Evolutionary conservation across 2,329 filamentous ascomycete genomes (phyloP).

Genomic region (Beauveria scarabaeidicola): DNA sequence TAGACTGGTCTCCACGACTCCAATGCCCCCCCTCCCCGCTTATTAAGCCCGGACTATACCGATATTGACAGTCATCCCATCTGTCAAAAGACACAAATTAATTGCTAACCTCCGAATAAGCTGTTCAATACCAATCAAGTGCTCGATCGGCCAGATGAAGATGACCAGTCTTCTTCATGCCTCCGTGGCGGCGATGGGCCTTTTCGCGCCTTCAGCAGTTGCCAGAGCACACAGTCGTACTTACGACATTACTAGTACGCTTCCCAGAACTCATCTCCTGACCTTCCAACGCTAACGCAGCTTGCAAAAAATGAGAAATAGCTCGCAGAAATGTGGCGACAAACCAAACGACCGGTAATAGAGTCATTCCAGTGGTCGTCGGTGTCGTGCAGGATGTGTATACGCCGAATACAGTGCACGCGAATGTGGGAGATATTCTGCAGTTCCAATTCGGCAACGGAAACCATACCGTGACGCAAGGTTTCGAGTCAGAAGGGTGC

Average conservation of each 20-base stretch:
- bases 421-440: conserved; percentile 29
- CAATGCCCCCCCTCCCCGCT: background rate
- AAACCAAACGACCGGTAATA: conserved; percentile 9
- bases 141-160: background rate
- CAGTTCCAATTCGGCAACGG: conserved; percentile 35
- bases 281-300: background rate
- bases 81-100: background rate
- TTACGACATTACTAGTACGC: background rate
- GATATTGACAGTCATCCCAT: background rate
- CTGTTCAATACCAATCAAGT: no score
- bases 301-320: background rate
- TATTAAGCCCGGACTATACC: background rate
- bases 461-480: conserved; percentile 37
- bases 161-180: background rate
- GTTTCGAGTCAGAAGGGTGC: conserved; percentile 26
- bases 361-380: conserved; percentile 26
- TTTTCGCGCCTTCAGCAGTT: background rate
- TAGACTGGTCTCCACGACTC: background rate
- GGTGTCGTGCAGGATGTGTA: conserved; percentile 29
- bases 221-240: background rate
- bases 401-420: conserved; percentile 27
- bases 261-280: background rate
- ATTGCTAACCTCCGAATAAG: no score
- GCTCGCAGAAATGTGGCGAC: background rate
- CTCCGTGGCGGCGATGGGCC: background rate